Percentiles rank a stretch among this genome's conserved stretches.
Conservation (phyloP, 768 basidiomycete genomes). For the Termitomyces sp. region DNA sequence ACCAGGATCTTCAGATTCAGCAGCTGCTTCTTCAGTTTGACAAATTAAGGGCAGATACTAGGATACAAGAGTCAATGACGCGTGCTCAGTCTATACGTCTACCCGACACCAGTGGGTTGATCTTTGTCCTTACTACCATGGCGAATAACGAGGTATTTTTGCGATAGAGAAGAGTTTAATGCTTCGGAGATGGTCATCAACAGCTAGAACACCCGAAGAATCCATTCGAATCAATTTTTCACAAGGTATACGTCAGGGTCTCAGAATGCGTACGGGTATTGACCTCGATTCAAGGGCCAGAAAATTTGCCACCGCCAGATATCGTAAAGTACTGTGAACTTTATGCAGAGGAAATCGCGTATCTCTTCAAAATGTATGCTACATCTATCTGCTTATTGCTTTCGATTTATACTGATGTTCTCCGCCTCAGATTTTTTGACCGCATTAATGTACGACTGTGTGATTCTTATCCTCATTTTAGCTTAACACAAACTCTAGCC, state of each 20-base stretch:
- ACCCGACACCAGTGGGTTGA: slow-evolving; percentile 6
- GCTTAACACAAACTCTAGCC: slow-evolving; percentile 36
- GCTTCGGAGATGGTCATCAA: slow-evolving; percentile 14
- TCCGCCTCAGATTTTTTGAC: slow-evolving; percentile 42
- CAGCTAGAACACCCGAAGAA: slow-evolving; percentile 32
- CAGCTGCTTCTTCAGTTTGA: slow-evolving; percentile 42
- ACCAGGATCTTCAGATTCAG: slow-evolving; percentile 45
- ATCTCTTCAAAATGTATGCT: slow-evolving; percentile 51
- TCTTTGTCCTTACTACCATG: background rate
- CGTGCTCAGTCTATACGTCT: slow-evolving; percentile 21
- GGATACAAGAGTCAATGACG: slow-evolving; percentile 39
- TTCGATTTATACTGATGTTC: background rate
- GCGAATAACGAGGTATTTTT: background rate
- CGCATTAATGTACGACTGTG: slow-evolving; percentile 45
- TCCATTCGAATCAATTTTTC: slow-evolving; percentile 33
- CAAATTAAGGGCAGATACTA: slow-evolving; percentile 33
- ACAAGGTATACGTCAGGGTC: slow-evolving; percentile 19
- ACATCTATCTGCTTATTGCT: background rate
- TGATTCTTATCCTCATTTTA: slow-evolving; percentile 6
- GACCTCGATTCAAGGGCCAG: background rate
- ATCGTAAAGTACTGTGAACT: slow-evolving; percentile 46
- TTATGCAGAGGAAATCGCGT: slow-evolving; percentile 47
- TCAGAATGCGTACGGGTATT: background rate
- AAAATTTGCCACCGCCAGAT: slow-evolving; percentile 31
- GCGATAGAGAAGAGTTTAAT: slow-evolving; percentile 10